Base-by-base conservation (phyloP, 1,284 basidiomycete species). In the Sporisorium graminicola region DNA sequence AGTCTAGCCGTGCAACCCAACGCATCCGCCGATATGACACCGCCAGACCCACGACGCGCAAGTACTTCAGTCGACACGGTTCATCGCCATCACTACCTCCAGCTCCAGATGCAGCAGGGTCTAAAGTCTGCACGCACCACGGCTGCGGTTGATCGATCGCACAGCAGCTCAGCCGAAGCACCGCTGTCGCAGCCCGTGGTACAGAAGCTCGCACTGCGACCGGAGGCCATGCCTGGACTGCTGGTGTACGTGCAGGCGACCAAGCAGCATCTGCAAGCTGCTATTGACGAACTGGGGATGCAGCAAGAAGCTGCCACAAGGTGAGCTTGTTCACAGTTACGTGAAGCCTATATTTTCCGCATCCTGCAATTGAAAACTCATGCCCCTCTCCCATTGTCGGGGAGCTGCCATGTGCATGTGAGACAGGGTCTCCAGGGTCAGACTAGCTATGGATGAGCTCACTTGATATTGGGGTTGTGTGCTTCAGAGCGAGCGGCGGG, bases 181-280 rank as follows among this genome's bases (percentile, higher is more conserved):
- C 9, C 44, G 14, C 47, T 47, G n/a, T 7, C 43, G n/a, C 46
- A 44, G 18, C 51, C 58, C 1, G 51, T 60, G 47, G 68, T 74
- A 51, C 65, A 60, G 24, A 79, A 79, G 42, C 29, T 79, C 1
- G 71, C 78, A 7, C 57, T 82, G 29, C 51, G 76, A 27, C 78
- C 79, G 8, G 78, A 81, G 47, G 77, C 76, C 13, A 74, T 82
- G 57, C 73, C 74, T 0, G 64, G 79, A 4, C 60, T 82, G 54
- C 58, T 82, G 44, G 71, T 78, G 9, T 72, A 75, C 42, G 66
- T 80, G 3, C 78, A 79, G 29, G 67, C 77, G 18, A 80, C 79
- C 2, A 75, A 63, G 29, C 63, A 77, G 59, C 69, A 79, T 47
- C 52, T 77, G 46, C 58, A 72, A n/a, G 58, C 64, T 22, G 71